A percentile compares a stretch with the other conserved stretches of the same genome.
phyloP scores from a whole-genome alignment of 805 yeast species.

The Komagataella pseudopastoris region DNA sequence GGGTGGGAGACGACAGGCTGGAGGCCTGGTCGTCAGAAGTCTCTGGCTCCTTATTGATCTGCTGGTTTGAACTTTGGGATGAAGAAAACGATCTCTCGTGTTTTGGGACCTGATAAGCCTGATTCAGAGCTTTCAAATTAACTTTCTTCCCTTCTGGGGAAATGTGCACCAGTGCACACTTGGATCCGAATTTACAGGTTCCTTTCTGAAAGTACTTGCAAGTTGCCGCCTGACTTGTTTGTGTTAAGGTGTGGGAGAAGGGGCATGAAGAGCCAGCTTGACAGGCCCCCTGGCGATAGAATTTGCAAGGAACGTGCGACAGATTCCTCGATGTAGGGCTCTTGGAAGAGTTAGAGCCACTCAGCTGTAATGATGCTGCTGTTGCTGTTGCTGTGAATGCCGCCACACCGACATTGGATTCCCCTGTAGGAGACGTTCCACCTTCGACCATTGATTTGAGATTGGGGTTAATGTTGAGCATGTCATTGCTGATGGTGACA shows the following conservation, averaged over 20 bases:
- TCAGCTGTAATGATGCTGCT: neutral
- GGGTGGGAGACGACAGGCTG: neutral
- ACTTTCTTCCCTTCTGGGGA: conserved; percentile 81
- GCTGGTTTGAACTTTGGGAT: conserved; percentile 1
- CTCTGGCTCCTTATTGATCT: conserved; percentile 5
- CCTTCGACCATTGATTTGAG: neutral
- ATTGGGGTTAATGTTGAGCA: neutral
- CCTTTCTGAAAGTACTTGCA: conserved; percentile 95
- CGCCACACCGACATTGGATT: neutral
- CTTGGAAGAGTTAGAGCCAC: neutral
- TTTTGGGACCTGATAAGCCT: conserved; percentile 10
- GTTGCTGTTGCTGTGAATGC: neutral
- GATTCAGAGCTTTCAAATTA: conserved; percentile 31
- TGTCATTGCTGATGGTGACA: neutral
- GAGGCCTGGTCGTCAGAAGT: conserved; percentile 4
- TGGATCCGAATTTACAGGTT: conserved; percentile 89
- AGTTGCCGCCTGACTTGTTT: conserved; percentile 40
- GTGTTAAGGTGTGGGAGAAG: conserved; percentile 66
- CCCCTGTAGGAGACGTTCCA: neutral
- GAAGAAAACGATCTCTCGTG: neutral
- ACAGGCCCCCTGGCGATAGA: conserved; percentile 82
- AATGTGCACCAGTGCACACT: conserved; percentile 89
- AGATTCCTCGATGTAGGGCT: conserved; percentile 20
- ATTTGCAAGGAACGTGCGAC: conserved; percentile 94
- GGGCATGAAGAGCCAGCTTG: conserved; percentile 93